A percentile compares a stretch with the other conserved stretches of the same genome.
Evolutionary conservation across 2,329 filamentous ascomycete genomes (phyloP).

Genomic region (Scedosporium minutisporum): DNA sequence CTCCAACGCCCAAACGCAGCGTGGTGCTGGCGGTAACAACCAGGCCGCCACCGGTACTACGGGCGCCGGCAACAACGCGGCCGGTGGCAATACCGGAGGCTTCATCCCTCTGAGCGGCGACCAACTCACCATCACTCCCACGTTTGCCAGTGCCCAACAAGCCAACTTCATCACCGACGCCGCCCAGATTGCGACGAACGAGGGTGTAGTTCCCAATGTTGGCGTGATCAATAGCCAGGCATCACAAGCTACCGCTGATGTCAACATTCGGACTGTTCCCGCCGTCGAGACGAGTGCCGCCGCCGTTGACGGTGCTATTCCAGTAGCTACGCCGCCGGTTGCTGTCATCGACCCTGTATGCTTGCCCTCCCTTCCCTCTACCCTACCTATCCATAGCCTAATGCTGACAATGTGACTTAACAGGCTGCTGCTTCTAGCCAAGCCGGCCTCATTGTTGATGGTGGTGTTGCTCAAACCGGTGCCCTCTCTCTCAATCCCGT

Average conservation of each 20-base stretch:
- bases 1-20: not conserved
- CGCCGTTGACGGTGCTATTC: not conserved
- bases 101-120: not conserved
- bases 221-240: not conserved
- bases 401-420: not conserved
- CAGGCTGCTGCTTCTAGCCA: not conserved
- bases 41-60: not conserved
- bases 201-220: not conserved
- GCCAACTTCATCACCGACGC: not conserved
- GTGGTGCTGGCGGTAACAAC: not conserved
- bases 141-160: not conserved
- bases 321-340: not conserved
- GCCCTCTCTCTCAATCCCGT: not conserved
- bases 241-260: not conserved
- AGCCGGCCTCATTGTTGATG: not conserved
- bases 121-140: not conserved
- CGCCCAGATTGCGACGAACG: not conserved
- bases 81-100: not conserved
- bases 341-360: not conserved
- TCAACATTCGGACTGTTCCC: slow-evolving; percentile 1
- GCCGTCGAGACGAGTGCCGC: not conserved
- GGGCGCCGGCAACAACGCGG: not conserved
- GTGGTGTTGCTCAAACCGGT: not conserved
- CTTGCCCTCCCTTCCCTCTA: not conserved
- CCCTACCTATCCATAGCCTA: not conserved